These are phyloP conservation scores for Cyclotella kingstonii DNA, from an alignment of 108 stramenopile species.

Conservation along the genomic window DNA sequence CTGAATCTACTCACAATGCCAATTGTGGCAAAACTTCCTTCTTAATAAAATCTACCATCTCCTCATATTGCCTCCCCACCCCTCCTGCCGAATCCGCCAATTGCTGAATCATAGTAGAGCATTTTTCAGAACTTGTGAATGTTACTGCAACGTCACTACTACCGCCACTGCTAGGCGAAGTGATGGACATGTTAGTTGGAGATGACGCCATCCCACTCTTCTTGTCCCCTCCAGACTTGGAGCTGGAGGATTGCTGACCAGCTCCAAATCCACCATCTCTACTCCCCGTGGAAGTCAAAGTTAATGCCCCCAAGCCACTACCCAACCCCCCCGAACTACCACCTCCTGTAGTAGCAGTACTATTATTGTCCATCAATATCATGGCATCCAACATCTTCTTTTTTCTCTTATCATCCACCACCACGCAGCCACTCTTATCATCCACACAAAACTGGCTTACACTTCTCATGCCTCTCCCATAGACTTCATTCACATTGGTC, in stretches of 20 bases:
- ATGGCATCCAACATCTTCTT: conserved; percentile 34
- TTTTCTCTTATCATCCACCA: conserved; percentile 54
- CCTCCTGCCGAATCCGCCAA: conserved; percentile 25
- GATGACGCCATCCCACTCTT: no score
- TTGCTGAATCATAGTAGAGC: conserved; percentile 9
- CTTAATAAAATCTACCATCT: conserved; percentile 38
- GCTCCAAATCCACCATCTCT: no score
- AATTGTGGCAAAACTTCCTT: conserved; percentile 38
- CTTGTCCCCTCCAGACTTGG: no score
- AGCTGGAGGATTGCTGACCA: no score
- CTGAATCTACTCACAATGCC: conserved; percentile 19
- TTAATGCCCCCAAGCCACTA: no score
- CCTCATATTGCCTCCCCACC: conserved; percentile 37
- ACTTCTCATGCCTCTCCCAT: conserved; percentile 53
- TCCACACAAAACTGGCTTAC: conserved; percentile 60
- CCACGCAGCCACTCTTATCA: conserved; percentile 52
- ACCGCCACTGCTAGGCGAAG: no score
- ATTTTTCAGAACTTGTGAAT: not conserved
- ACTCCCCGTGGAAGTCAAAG: no score
- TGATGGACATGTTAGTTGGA: no score
- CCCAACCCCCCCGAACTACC: not conserved
- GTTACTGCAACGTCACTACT: no score
- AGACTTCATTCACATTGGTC: conserved; percentile 45
- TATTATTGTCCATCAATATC: not conserved
- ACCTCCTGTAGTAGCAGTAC: not conserved